Evolutionary conservation across 768 basidiomycete genomes (phyloP).

Genomic region (Boletus huronensis): DNA sequence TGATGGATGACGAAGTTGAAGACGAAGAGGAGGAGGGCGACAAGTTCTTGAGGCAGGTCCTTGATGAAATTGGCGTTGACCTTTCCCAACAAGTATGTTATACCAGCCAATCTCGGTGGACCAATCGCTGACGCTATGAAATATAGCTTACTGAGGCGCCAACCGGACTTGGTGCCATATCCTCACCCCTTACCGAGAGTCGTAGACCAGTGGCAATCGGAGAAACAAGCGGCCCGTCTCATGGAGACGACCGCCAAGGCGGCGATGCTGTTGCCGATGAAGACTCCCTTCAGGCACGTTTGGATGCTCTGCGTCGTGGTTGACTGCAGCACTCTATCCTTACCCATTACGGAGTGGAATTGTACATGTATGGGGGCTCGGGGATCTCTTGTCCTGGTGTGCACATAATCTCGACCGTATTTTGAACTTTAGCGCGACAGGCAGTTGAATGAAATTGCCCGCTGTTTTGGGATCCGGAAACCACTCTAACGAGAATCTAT

Average conservation of each 20-base stretch:
- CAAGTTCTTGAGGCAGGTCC: conserved; percentile 90
- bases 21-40: conserved; percentile 97
- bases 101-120: not conserved
- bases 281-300: conserved; percentile 88
- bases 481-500: too few relatives aligned
- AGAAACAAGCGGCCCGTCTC: conserved; percentile 41
- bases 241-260: conserved; percentile 37
- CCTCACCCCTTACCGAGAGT: conserved; percentile 57
- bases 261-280: conserved; percentile 63
- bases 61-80: conserved; percentile 95
- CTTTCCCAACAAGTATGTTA: conserved; percentile 74
- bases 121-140: conserved; percentile 9
- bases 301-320: conserved; percentile 83
- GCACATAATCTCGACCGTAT: not conserved
- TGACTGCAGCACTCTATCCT: conserved; percentile 29
- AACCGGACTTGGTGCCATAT: conserved; percentile 58
- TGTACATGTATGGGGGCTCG: conserved; percentile 1
- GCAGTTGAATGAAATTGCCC: not conserved
- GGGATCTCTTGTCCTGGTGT: conserved; percentile 1
- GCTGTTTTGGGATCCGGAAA: not conserved
- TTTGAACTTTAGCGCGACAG: not conserved
- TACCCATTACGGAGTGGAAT: conserved; percentile 8
- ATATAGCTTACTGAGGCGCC: conserved; percentile 80
- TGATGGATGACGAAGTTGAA: conserved; percentile 87
- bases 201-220: conserved; percentile 86